Percentiles rank a stretch among this genome's conserved stretches.
Evolutionary conservation across 495 filamentous ascomycete genomes (phyloP).

Genomic region (Jackrogersella minutella): DNA sequence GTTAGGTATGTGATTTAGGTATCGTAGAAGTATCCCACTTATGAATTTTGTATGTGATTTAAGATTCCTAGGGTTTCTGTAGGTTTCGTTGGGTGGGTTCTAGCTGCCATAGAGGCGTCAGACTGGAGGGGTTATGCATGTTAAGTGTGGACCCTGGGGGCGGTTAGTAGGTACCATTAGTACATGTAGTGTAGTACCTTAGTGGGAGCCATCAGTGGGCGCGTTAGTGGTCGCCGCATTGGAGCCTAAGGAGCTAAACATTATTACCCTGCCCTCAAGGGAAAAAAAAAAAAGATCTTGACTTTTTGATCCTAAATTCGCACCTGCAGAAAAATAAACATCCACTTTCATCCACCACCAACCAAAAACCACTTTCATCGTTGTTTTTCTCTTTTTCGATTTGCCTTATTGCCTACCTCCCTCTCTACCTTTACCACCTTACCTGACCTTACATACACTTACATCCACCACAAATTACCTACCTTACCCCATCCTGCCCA

Average conservation of each 20-base stretch:
- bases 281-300: slow-evolving; percentile 24
- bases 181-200: too few species aligned
- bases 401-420: too few species aligned
- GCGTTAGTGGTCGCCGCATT: too few species aligned
- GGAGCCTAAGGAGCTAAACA: slow-evolving; percentile 10
- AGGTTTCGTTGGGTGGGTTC: slow-evolving; percentile 39
- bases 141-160: not conserved
- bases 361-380: slow-evolving; percentile 7
- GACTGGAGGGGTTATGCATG: not conserved
- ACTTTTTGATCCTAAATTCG: slow-evolving; percentile 15
- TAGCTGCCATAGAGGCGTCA: not conserved
- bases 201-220: not conserved
- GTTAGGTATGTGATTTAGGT: not conserved
- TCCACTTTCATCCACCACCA: slow-evolving; percentile 1
- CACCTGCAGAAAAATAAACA: slow-evolving; percentile 21
- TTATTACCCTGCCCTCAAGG: slow-evolving; percentile 13
- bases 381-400: not conserved
- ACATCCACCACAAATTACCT: not conserved
- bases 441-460: slow-evolving; percentile 1
- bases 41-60: not conserved
- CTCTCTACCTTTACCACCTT: too few species aligned
- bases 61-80: slow-evolving; percentile 41
- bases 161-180: not conserved
- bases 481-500: not conserved
- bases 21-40: not conserved